Conservation (phyloP, 306 rosid species). For the Quercus robur region DNA sequence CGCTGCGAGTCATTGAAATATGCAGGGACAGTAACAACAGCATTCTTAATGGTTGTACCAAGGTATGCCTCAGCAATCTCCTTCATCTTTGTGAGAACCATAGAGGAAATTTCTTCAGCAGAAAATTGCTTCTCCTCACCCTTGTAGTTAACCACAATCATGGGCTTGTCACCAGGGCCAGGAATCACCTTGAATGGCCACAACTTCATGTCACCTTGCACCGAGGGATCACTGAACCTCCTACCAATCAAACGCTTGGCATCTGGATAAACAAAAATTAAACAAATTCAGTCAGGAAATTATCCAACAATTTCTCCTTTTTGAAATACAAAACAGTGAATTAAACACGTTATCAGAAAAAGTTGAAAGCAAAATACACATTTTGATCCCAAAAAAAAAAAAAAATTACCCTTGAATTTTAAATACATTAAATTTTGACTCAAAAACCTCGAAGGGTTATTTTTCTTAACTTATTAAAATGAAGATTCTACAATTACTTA, state of each 20-base stretch:
- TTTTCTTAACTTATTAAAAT: no score
- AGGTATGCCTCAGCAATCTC: conserved; percentile 56
- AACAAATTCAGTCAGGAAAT: not conserved
- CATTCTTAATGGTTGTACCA: conserved; percentile 40
- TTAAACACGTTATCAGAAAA: not conserved
- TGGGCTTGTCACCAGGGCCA: conserved; percentile 47
- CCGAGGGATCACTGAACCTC: conserved; percentile 33
- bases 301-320: not conserved
- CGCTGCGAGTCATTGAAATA: conserved; percentile 58
- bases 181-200: conserved; percentile 60
- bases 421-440: not conserved
- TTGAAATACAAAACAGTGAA: not conserved
- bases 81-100: conserved; percentile 53
- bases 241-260: conserved; percentile 57
- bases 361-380: not conserved
- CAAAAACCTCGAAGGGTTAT: no score
- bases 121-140: conserved; percentile 49
- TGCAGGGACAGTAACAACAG: conserved; percentile 53
- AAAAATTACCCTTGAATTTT: not conserved
- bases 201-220: conserved; percentile 42
- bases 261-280: conserved; percentile 20
- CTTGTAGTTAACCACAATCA: conserved; percentile 49
- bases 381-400: not conserved
- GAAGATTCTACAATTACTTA: no score
- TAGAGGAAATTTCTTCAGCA: conserved; percentile 53